Evolutionary conservation across 345 rosid species (phyloP).

Genomic region (Mallotus nudiflorus): DNA sequence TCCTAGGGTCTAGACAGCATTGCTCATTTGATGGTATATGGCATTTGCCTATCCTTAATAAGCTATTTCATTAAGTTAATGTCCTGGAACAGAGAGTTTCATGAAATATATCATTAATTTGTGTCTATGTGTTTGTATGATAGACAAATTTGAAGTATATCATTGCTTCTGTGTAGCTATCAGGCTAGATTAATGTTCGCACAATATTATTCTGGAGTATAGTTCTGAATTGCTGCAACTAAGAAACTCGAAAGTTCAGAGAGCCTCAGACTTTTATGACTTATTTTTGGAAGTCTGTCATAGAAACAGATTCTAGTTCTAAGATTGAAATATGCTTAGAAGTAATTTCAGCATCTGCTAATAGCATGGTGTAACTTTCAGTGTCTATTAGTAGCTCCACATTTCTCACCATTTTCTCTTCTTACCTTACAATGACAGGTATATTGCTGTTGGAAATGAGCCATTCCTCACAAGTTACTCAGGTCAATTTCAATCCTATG

Average conservation of each 20-base stretch:
- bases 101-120: background rate
- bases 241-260: background rate
- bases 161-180: background rate
- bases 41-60: conserved; percentile 11
- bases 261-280: no score
- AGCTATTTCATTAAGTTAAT: conserved; percentile 15
- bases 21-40: conserved; percentile 31
- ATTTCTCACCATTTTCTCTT: conserved; percentile 6
- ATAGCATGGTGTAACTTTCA: background rate
- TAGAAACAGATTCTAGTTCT: background rate
- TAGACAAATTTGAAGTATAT: background rate
- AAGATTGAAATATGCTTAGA: background rate
- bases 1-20: conserved; percentile 26
- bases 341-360: background rate
- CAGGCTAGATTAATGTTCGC: no score
- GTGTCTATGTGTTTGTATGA: background rate
- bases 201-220: no score
- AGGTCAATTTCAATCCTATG: conserved; percentile 67
- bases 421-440: conserved; percentile 46
- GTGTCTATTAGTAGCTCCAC: background rate
- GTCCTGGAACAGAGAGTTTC: background rate
- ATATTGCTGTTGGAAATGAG: conserved; percentile 91
- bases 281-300: background rate
- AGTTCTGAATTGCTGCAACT: background rate
- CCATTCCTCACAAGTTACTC: conserved; percentile 79